Evolutionary conservation across 108 stramenopile species (phyloP), one percentile per base, ranked within the genome.

Genomic region (Mediolabrus comicus): DNA sequence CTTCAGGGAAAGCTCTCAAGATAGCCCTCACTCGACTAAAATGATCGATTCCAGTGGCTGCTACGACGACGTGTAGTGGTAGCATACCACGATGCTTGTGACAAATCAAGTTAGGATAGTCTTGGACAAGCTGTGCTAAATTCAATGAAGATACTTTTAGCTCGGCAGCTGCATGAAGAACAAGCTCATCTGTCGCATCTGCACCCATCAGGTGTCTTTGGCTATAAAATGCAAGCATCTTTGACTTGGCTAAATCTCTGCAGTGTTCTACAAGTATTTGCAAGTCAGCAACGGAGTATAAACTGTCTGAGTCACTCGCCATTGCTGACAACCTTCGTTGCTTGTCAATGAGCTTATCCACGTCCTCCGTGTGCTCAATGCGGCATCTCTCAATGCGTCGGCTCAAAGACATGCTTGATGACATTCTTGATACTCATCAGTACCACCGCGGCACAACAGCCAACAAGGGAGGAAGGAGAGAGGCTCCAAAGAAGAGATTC

Each of bases 101-200:
- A 17, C 35, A 16, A 22, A 72, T 52, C 41, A 72, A 63, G 27
- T 34, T 25, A 39, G 60, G 53, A 58, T 72, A 72, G 38, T 72
- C 71, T 24, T 36, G 41, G 4, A 72, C 32, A 12, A 72, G 62
- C 22, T 56, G 62, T 3, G 31, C 56, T 30, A 55, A 58, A 33
- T 72, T 72, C 2, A 25, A 53, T 9, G 55, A 60, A 51, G 74
- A 67, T 38, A 62, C 33, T 52, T 61, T 60, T 7, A 67, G 32
- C 36, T 60, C 51, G 14, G 65, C 65, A 27, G 65, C 65, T 24
- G 58, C 72, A 16, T 74, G 72, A 36, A 72, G 62, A 26, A 66
- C 41, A 33, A 65, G 43, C 54, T 66, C 65, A 38, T 55, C 49
- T 3, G 62, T 17, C 3, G 60, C 26, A 31, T 49, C 52, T 19